Conservation (phyloP, 495 filamentous ascomycete species). For the Penicillium desertorum region DNA sequence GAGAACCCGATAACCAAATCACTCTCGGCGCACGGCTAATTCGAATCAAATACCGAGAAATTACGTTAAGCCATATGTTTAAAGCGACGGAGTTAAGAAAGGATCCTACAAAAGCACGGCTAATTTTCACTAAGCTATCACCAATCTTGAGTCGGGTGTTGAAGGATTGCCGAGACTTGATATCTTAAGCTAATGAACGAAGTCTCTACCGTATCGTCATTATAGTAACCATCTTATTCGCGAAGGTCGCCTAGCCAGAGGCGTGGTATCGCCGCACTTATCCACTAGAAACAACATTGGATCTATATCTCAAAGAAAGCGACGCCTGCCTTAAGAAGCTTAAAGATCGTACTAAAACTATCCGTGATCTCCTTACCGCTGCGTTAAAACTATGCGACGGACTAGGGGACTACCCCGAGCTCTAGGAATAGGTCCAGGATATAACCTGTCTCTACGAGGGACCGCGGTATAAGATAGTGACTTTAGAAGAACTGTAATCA, state of each 20-base stretch:
- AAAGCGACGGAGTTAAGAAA: not conserved
- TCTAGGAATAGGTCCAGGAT: constrained; percentile 13
- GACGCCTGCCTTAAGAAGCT: not conserved
- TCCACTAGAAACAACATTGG: not conserved
- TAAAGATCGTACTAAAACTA: not conserved
- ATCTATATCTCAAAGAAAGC: no score
- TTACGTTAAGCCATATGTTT: not conserved
- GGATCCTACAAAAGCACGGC: not conserved
- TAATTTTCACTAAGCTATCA: no score
- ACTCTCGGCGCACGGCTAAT: constrained; percentile 14
- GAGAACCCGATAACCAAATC: constrained; percentile 12
- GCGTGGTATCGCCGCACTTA: constrained; percentile 13
- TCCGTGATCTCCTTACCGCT: constrained; percentile 4
- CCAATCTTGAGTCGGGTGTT: not conserved
- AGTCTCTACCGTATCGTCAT: constrained; percentile 15
- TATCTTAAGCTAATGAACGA: constrained; percentile 9
- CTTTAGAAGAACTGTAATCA: constrained; percentile 13
- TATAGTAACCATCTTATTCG: constrained; percentile 14
- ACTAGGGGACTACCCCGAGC: constrained; percentile 11
- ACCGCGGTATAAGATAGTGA: constrained; percentile 16
- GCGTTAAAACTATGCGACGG: constrained; percentile 9
- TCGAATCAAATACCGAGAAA: not conserved
- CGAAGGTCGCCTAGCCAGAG: constrained; percentile 9
- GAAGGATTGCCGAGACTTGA: constrained; percentile 7
- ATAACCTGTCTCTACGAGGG: constrained; percentile 13